These are phyloP conservation scores for Eutrema japonicum DNA, from an alignment of 345 rosid genomes.

Conservation along the genomic window DNA sequence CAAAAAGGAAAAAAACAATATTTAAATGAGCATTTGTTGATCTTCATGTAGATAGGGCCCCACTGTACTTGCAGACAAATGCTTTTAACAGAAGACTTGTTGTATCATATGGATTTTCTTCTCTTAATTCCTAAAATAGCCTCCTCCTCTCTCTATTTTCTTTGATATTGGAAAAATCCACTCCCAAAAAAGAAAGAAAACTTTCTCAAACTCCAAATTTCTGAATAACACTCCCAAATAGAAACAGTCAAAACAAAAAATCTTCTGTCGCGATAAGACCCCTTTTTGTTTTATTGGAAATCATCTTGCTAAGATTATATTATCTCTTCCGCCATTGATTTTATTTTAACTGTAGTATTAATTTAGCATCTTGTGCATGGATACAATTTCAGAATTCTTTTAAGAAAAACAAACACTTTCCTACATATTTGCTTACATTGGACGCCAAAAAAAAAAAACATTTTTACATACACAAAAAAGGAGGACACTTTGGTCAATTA, in stretches of 20 bases:
- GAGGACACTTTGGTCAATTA: conserved; percentile 36
- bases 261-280: neutral
- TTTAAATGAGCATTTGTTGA: conserved; percentile 32
- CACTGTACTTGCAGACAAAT: conserved; percentile 46
- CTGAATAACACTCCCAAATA: too few species aligned
- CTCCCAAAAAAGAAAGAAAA: conserved; percentile 16
- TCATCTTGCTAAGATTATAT: neutral
- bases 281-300: conserved; percentile 10
- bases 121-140: neutral
- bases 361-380: neutral
- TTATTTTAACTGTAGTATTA: neutral
- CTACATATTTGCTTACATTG: neutral
- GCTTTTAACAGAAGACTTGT: conserved; percentile 37
- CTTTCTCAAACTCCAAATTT: neutral
- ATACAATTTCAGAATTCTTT: neutral
- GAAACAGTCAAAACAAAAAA: conserved; percentile 4
- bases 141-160: conserved; percentile 28
- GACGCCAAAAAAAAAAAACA: neutral
- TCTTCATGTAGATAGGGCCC: conserved; percentile 38
- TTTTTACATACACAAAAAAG: neutral
- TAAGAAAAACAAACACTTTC: neutral
- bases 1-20: neutral
- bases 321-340: neutral
- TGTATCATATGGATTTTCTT: conserved; percentile 43
- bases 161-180: conserved; percentile 1